Evolutionary conservation across 108 stramenopile genomes (phyloP).

Genomic region (Thalassiosira profunda): DNA sequence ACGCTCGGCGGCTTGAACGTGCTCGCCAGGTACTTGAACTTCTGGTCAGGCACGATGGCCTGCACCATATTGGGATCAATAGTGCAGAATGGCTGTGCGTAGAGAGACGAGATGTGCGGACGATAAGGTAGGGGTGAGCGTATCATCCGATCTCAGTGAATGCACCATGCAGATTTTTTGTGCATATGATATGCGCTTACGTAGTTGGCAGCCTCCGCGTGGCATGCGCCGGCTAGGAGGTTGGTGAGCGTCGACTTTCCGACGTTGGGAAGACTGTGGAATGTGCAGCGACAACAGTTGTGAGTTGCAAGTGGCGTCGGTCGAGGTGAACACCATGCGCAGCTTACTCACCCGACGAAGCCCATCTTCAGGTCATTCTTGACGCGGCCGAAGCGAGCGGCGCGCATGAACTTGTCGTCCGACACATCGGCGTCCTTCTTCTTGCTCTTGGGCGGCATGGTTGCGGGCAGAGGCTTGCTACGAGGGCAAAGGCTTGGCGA

Average conservation of each 20-base stretch:
- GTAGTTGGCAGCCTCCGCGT: constrained; percentile 92
- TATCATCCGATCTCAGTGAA: constrained; percentile 61
- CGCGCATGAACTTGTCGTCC: constrained; percentile 74
- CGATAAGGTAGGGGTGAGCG: too few relatives aligned
- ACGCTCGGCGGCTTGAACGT: constrained; percentile 84
- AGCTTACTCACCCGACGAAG: too few relatives aligned
- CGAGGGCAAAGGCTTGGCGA: too few relatives aligned
- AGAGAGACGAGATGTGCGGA: constrained; percentile 50
- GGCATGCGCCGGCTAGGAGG: constrained; percentile 83
- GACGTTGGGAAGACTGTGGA: constrained; percentile 99
- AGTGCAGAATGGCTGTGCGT: constrained; percentile 96
- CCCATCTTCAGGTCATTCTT: constrained; percentile 93
- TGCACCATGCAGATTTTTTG: too few relatives aligned
- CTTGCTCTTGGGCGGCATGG: constrained; percentile 92
- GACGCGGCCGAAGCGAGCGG: constrained; percentile 92
- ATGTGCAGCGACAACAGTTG: too few relatives aligned
- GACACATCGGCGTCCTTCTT: constrained; percentile 72
- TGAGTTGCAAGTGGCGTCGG: too few relatives aligned
- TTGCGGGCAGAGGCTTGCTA: not conserved
- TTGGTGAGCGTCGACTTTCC: constrained; percentile 96
- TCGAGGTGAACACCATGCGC: too few relatives aligned
- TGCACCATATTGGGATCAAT: constrained; percentile 99
- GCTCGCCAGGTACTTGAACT: constrained; percentile 96
- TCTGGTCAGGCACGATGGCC: constrained; percentile 96
- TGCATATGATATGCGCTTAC: not conserved